Evolutionary conservation across 768 basidiomycete genomes (phyloP).

Genomic region (Lyophyllum semitale): DNA sequence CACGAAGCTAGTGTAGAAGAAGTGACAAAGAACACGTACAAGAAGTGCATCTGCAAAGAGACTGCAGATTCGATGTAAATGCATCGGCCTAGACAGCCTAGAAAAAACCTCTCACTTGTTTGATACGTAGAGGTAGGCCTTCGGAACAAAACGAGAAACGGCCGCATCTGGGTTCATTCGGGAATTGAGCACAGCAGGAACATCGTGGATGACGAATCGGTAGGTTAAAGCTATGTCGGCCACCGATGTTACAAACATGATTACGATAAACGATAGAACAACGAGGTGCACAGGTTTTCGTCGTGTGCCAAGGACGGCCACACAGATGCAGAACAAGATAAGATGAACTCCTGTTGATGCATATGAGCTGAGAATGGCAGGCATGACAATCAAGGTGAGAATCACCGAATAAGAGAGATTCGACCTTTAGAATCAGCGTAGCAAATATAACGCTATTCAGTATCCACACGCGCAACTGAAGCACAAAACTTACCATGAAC

Average conservation of each 20-base stretch:
- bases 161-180: not conserved
- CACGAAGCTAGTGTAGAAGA: not conserved
- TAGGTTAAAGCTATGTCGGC: conserved; percentile 35
- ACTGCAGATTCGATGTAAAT: not conserved
- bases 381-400: too few relatives aligned
- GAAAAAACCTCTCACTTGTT: conserved; percentile 32
- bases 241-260: conserved; percentile 38
- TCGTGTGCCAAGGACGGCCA: conserved; percentile 31
- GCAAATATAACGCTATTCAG: too few relatives aligned
- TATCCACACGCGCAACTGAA: too few relatives aligned
- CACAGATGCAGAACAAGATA: conserved; percentile 36
- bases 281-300: conserved; percentile 27
- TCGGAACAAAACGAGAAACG: conserved; percentile 18
- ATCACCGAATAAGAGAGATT: too few relatives aligned
- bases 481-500: too few relatives aligned
- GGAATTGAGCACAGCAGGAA: conserved; percentile 13
- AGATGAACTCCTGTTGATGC: conserved; percentile 31
- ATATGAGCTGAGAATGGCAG: not conserved
- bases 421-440: not conserved
- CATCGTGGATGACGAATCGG: conserved; percentile 26
- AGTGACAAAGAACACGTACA: conserved; percentile 3
- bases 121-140: conserved; percentile 37
- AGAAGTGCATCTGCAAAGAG: conserved; percentile 34
- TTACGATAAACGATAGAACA: conserved; percentile 29
- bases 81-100: not conserved